Percentiles rank a stretch among this genome's conserved stretches.
Conservation (phyloP, 163 green algal genomes). For the Coccomyxa subellipsoidea region DNA sequence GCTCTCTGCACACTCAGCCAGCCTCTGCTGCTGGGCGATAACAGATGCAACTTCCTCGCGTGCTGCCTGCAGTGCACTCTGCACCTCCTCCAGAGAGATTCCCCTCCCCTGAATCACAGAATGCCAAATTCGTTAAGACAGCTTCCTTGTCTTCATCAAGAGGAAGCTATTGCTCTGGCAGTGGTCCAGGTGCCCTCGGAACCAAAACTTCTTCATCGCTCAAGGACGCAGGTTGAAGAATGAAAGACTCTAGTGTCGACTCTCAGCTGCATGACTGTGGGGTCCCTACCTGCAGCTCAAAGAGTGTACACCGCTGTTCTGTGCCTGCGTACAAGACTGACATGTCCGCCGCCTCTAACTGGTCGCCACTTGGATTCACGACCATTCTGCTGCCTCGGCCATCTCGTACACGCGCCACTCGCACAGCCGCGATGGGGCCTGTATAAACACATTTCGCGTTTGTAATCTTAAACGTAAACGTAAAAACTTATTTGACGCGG, state of each 20-base stretch:
- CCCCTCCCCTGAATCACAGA: neutral
- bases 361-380: slow-evolving; percentile 16
- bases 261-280: too few species aligned
- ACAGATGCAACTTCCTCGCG: neutral
- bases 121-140: too few species aligned
- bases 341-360: slow-evolving; percentile 17
- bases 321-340: slow-evolving; percentile 49
- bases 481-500: too few species aligned
- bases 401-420: slow-evolving; percentile 18
- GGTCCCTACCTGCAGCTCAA: slow-evolving; percentile 46
- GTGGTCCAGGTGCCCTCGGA: too few species aligned
- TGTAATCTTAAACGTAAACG: too few species aligned
- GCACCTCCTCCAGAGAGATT: neutral
- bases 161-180: too few species aligned
- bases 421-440: slow-evolving; percentile 63
- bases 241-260: too few species aligned
- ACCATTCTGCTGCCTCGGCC: slow-evolving; percentile 7
- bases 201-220: too few species aligned
- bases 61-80: neutral
- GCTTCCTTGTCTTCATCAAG: too few species aligned
- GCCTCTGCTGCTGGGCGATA: neutral
- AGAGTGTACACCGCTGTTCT: slow-evolving; percentile 23
- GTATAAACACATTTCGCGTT: too few species aligned
- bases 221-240: too few species aligned
- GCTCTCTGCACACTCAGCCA: neutral